Evolutionary conservation across 345 rosid genomes (phyloP).

Genomic region (Orychophragmus violaceus): DNA sequence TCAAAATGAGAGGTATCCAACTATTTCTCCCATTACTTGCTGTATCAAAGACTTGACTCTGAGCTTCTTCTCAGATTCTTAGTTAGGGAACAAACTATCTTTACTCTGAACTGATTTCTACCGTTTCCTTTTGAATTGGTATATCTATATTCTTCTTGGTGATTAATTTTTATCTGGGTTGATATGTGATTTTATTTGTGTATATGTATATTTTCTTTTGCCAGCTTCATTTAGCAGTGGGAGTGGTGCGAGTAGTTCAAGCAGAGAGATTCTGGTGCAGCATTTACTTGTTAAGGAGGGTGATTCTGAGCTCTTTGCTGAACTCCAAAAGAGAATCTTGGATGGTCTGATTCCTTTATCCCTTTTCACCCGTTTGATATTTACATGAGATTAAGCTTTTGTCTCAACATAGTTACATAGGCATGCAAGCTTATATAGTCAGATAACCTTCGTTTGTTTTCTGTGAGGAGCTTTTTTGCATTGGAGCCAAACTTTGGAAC

Average conservation of each 20-base stretch:
- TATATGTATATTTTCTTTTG: neutral
- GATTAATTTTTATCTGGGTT: neutral
- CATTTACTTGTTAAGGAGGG: conserved; percentile 74
- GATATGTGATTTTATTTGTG: neutral
- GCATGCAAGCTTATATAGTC: neutral
- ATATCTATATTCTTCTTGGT: neutral
- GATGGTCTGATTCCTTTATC: conserved; percentile 38
- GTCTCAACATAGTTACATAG: neutral
- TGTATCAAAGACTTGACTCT: neutral
- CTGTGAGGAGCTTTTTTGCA: neutral
- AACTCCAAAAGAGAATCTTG: conserved; percentile 52
- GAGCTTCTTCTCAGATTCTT: neutral
- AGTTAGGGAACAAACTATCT: neutral
- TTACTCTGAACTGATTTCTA: conserved; percentile 3
- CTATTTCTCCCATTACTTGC: neutral
- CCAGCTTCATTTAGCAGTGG: conserved; percentile 57
- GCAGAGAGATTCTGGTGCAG: conserved; percentile 66
- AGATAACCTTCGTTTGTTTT: neutral
- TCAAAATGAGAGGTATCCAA: conserved; percentile 26
- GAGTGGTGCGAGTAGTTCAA: conserved; percentile 34
- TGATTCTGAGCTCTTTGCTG: conserved; percentile 48
- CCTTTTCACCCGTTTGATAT: neutral
- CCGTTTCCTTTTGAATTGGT: neutral
- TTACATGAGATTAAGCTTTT: neutral
- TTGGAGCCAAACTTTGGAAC: neutral